These are phyloP conservation scores for Monilinia aucupariae DNA, from an alignment of 2,329 filamentous ascomycete genomes.

Conservation along the genomic window DNA sequence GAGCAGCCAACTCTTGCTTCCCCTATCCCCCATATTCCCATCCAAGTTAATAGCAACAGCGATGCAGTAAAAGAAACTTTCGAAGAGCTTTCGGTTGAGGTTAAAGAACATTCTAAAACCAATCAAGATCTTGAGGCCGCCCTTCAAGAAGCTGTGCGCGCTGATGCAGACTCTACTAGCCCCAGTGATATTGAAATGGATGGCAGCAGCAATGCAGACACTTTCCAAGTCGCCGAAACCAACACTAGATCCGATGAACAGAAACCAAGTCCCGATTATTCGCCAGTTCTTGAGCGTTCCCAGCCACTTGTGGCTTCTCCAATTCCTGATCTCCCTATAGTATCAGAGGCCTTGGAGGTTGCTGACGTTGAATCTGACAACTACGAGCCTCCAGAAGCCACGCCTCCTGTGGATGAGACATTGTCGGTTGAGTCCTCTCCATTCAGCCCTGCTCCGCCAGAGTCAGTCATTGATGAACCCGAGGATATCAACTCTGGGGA, in stretches of 20 bases:
- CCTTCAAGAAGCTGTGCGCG: slow-evolving; percentile 29
- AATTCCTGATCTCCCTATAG: background rate
- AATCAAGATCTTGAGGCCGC: slow-evolving; percentile 30
- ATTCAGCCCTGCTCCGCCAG: slow-evolving; percentile 40
- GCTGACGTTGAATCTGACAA: slow-evolving; percentile 41
- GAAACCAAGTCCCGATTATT: slow-evolving; percentile 26
- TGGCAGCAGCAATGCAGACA: slow-evolving; percentile 24
- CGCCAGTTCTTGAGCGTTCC: slow-evolving; percentile 25
- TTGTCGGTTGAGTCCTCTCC: slow-evolving; percentile 36
- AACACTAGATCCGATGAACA: slow-evolving; percentile 20
- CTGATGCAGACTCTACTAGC: slow-evolving; percentile 28
- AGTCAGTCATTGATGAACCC: slow-evolving; percentile 28
- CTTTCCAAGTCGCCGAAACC: slow-evolving; percentile 19
- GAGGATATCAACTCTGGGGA: slow-evolving; percentile 16
- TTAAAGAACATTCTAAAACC: slow-evolving; percentile 2
- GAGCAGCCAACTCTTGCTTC: background rate
- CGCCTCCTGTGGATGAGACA: slow-evolving; percentile 23
- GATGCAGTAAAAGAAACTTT: background rate
- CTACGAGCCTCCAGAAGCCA: slow-evolving; percentile 51
- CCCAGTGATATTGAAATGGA: slow-evolving; percentile 26
- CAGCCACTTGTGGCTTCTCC: background rate
- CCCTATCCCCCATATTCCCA: background rate
- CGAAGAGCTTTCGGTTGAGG: background rate
- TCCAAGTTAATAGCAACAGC: background rate
- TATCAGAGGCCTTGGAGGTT: slow-evolving; percentile 7